Evolutionary conservation across 2,329 filamentous ascomycete genomes (phyloP), one percentile per base, ranked within the genome.

Genomic region (Aureobasidium sp.): DNA sequence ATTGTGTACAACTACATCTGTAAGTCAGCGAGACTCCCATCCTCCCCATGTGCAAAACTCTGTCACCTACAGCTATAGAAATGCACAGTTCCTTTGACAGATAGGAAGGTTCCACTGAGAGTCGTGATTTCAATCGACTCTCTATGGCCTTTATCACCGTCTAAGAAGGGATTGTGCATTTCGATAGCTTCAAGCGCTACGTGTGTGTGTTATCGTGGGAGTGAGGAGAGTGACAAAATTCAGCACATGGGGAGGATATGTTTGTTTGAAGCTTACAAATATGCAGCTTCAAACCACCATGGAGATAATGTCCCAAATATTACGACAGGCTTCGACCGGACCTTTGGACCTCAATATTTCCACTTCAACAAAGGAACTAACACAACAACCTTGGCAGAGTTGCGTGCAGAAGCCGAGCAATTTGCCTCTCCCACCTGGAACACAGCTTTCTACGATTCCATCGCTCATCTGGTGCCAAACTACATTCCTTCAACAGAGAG

Each of bases 1-100:
- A 86, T 87, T 50, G 78, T 87, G 0, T 86, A 87, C 69, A 86
- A 87, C 67, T 87, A 87, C 67, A 80, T 83, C 42, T 69, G 71
- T 71, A 58, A 63, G 65, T 66, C 49, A 27, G 30, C 21, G 21
- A n/a, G n/a, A n/a, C n/a, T n/a, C n/a, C n/a, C n/a, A n/a, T n/a
- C n/a, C n/a, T n/a, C n/a, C n/a, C n/a, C n/a, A n/a, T n/a, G n/a
- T n/a, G n/a, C n/a, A n/a, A n/a, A n/a, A n/a, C n/a, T n/a, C n/a
- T n/a, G n/a, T n/a, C n/a, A n/a, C n/a, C n/a, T n/a, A n/a, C n/a
- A n/a, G n/a, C n/a, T n/a, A n/a, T n/a, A n/a, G n/a, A n/a, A n/a
- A n/a, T n/a, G n/a, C n/a, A n/a, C n/a, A n/a, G n/a, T n/a, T n/a
- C n/a, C n/a, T n/a, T n/a, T n/a, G n/a, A n/a, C n/a, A n/a, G n/a